phyloP scores from a whole-genome alignment of 805 yeast genomes.

The Cyberlindnera mississippiensis region DNA sequence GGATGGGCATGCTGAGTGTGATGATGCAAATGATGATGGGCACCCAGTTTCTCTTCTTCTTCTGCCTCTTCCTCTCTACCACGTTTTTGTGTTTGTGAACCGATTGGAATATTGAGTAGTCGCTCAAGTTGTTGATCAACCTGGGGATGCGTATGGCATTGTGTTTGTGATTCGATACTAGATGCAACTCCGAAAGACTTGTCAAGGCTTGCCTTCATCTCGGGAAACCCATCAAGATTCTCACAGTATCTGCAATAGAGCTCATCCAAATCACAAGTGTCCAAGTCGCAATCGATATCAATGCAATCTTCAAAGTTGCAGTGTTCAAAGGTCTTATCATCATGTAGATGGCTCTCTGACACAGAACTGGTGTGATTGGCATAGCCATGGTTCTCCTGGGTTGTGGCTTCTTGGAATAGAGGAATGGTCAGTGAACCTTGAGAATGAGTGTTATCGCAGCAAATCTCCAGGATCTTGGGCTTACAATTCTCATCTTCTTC shows the following conservation, averaged over 20 bases:
- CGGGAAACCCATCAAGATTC: slow-evolving; percentile 14
- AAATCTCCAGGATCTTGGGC: slow-evolving; percentile 38
- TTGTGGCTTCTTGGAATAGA: slow-evolving; percentile 3
- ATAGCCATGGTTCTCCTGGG: not conserved
- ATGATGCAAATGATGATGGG: slow-evolving; percentile 23
- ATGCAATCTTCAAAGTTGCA: slow-evolving; percentile 25
- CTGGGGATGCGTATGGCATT: not conserved
- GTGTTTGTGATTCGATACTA: too few relatives aligned
- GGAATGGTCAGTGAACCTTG: slow-evolving; percentile 4
- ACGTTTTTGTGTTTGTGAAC: slow-evolving; percentile 2
- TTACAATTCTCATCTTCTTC: slow-evolving; percentile 30
- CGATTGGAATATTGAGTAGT: not conserved
- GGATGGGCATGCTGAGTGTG: slow-evolving; percentile 23
- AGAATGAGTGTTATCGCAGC: slow-evolving; percentile 36
- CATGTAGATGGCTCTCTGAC: slow-evolving; percentile 1
- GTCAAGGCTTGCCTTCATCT: slow-evolving; percentile 1
- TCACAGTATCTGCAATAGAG: slow-evolving; percentile 32
- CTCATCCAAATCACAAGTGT: slow-evolving; percentile 31
- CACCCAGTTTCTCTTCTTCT: slow-evolving; percentile 15
- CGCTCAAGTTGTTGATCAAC: not conserved
- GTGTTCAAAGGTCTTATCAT: slow-evolving; percentile 18
- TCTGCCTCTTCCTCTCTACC: slow-evolving; percentile 21
- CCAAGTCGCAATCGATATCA: slow-evolving; percentile 27
- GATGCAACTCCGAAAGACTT: not conserved
- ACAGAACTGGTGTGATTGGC: too few relatives aligned